Conservation (phyloP, 176 grass and related monocot genomes). For the Oryza glaberrima region DNA sequence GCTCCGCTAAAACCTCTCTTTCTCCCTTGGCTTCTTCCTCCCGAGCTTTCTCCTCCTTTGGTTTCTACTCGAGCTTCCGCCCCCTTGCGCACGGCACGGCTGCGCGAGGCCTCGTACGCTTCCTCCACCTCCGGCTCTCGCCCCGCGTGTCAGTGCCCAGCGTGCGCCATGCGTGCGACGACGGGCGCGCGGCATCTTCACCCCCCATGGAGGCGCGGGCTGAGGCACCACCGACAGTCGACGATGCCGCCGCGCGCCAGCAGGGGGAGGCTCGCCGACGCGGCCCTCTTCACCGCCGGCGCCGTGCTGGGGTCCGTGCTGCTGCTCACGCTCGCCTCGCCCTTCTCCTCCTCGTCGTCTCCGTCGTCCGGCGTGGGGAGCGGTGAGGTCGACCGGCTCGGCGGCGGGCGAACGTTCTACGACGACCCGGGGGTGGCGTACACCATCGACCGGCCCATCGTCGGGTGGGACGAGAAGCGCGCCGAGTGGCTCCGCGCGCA, state of each 20-base stretch:
- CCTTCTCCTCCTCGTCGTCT: slow-evolving; percentile 24
- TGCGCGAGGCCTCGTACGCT: not conserved
- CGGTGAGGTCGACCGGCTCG: not conserved
- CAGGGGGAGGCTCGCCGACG: slow-evolving; percentile 49
- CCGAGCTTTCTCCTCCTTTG: not conserved
- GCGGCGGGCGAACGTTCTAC: slow-evolving; percentile 59
- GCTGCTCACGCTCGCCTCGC: slow-evolving; percentile 51
- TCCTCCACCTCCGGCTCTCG: not conserved
- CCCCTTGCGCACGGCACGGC: not conserved
- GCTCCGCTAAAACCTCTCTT: not conserved
- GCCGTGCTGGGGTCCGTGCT: slow-evolving; percentile 48
- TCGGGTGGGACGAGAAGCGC: slow-evolving; percentile 82
- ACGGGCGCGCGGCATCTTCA: not conserved
- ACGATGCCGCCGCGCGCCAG: slow-evolving; percentile 32
- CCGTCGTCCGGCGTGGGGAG: not conserved
- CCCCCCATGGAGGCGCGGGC: not conserved
- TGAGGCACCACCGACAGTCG: not conserved
- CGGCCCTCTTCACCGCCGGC: slow-evolving; percentile 64
- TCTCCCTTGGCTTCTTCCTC: not conserved
- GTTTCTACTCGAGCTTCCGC: not conserved
- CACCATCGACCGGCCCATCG: slow-evolving; percentile 63
- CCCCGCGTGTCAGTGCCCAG: not conserved
- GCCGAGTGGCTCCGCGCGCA: slow-evolving; percentile 60
- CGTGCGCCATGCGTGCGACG: slow-evolving; percentile 2
- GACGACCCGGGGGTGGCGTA: slow-evolving; percentile 71